These are phyloP conservation scores for Syzygium jambos DNA, from an alignment of 345 rosid genomes.

Conservation along the genomic window DNA sequence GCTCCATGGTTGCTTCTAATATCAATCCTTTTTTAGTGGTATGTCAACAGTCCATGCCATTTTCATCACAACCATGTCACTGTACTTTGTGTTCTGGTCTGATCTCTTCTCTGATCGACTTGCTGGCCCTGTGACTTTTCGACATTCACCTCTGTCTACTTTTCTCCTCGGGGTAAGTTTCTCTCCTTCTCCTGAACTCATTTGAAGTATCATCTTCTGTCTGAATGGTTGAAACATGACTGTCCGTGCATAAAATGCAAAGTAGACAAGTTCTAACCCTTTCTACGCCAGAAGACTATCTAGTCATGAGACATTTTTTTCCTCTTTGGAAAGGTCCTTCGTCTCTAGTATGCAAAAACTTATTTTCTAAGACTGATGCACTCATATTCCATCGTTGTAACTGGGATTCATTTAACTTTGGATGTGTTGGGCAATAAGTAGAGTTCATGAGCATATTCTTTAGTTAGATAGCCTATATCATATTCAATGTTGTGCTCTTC, in stretches of 20 bases:
- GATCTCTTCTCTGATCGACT: conserved; percentile 52
- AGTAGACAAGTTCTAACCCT: neutral
- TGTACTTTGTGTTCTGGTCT: conserved; percentile 72
- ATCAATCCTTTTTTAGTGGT: conserved; percentile 29
- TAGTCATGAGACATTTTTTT: neutral
- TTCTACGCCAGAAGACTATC: neutral
- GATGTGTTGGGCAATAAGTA: neutral
- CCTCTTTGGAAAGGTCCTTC: neutral
- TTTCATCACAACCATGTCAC: conserved; percentile 43
- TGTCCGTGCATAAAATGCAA: neutral
- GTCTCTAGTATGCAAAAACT: neutral
- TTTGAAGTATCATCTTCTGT: neutral
- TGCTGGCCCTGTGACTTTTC: conserved; percentile 39
- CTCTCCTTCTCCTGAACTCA: neutral
- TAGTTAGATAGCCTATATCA: neutral
- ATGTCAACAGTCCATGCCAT: conserved; percentile 75
- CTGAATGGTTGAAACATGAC: neutral
- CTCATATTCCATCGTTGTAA: neutral
- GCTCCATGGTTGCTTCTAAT: neutral
- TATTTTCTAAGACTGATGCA: neutral
- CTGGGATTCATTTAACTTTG: neutral
- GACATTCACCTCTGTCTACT: conserved; percentile 58
- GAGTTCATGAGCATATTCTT: neutral
- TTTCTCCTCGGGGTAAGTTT: conserved; percentile 66
- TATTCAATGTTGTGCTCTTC: neutral